Base-by-base conservation (phyloP, 129 eudicot species). In the Rutidosis leptorrhynchoides region DNA sequence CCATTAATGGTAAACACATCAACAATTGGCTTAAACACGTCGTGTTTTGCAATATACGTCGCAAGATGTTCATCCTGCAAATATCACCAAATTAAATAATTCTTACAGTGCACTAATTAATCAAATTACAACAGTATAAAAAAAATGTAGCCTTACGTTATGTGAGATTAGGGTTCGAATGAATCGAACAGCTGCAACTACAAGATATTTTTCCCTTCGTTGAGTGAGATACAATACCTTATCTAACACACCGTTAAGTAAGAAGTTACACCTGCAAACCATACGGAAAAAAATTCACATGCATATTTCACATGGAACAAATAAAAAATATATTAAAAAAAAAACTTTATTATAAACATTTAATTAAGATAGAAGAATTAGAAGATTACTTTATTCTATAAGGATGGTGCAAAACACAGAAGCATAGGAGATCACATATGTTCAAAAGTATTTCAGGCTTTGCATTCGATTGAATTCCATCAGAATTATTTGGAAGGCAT, bases 181-280 rank as follows among this genome's bases (percentile, higher is more conserved):
- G 73, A 93, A 88, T 72, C 95, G 86, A 54, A 93, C 83, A 59
- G 98, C 96, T 67, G 95, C 96, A 77, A 82, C 87, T 33, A 93
- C 96, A 55, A 93, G 95, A 74, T 93, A 93, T 64, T 84, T 88
- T 75, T 90, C 98, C 81, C 65, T 86, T 79, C 98, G 82, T 61
- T 60, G 84, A 65, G 98, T 86, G 71, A 93, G 73, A 71, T 55
- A 59, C 67, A 93, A 33, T 70, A 93, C 89, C 78, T 89, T 93
- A 74, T 82, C 95, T 46, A 93, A 74, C 14, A 69, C 80, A 55
- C 83, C 87, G 67, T 80, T 87, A 49, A 83, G 84, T 76, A 90
- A 87, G 70, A 90, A 90, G 76, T 80, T 76, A 81, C 87, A 82
- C 82, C 97, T 90, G n/a, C n/a, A n/a, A n/a, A n/a, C n/a, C n/a